Base-by-base conservation (phyloP, 2,329 filamentous ascomycete species). In the Cordyceps tenuipes region DNA sequence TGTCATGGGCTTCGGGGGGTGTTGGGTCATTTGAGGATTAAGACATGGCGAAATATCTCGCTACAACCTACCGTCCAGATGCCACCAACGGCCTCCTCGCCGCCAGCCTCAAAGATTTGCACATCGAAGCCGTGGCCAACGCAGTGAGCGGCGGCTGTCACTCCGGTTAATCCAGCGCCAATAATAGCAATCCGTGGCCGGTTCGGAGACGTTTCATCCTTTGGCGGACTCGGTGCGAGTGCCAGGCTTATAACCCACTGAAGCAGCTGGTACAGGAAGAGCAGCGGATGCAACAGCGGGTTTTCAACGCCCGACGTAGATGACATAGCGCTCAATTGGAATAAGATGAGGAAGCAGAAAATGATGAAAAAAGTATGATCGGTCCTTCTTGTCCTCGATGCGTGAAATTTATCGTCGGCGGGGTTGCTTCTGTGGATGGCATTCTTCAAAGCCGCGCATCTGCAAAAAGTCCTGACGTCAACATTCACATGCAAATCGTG, bases 71-170 rank as follows among this genome's bases (percentile, higher is more conserved):
- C 85, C 68, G 85, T 90, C 89, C 90, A 93, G 39, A 93, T 93
- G 0, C 90, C 90, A 17, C 89, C 89, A 0, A 95, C 71, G 26
- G 83, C 78, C 17, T 88, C 80, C 63, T 84, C 77, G 4, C 79
- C 72, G 1, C 88, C 87, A 8, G 84, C 82, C 69, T 95, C 90
- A 64, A 95, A 95, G 44, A 95, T 82, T 21, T 82, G 80, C 7
- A 91, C 87, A 63, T 94, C 89, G 65, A 93, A 93, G 49, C 90
- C 90, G 82, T 94, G 89, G 1, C 90, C 90, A 41, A 92, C 84
- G 68, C 89, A 91, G 70, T 95, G 90, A 1, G 89, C 85, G 0
- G 91, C 91, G 8, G 89, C 84, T 1, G 89, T 90, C 2, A 94
- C 85, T 4, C 90, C 82, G 0, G 82, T 94, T 59, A 95, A 78